Percentiles rank a stretch among this genome's conserved stretches.
These are phyloP conservation scores for Rehmannia glutinosa DNA, from an alignment of 257 asterid species.

Conservation along the genomic window DNA sequence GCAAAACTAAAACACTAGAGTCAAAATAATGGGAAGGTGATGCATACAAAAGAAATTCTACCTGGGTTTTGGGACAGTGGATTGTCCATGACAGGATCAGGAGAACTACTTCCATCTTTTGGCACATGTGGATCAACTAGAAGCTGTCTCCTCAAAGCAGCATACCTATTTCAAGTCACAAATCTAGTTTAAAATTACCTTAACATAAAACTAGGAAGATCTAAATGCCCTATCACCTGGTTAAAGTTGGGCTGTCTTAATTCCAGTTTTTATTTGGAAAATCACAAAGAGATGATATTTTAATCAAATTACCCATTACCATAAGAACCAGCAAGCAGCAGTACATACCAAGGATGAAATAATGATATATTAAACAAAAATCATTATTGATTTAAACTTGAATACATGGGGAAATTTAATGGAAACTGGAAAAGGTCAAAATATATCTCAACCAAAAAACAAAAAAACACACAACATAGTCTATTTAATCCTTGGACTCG, in stretches of 20 bases:
- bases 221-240: too few relatives aligned
- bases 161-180: constrained; percentile 49
- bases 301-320: not conserved
- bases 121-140: constrained; percentile 76
- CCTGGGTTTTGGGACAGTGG: constrained; percentile 96
- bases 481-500: not conserved
- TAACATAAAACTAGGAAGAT: not conserved
- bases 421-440: too few relatives aligned
- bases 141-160: constrained; percentile 85
- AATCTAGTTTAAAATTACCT: not conserved
- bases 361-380: not conserved
- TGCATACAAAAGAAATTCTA: constrained; percentile 11
- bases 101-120: constrained; percentile 68
- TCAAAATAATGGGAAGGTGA: not conserved
- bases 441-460: not conserved
- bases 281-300: not conserved
- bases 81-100: constrained; percentile 83
- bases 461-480: not conserved
- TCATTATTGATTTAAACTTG: not conserved
- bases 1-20: not conserved
- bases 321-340: not conserved
- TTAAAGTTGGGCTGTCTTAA: not conserved
- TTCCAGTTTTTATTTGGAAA: not conserved
- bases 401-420: not conserved
- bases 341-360: not conserved